Base-by-base conservation (phyloP, 768 basidiomycete genomes). In the Podaxis sp. region DNA sequence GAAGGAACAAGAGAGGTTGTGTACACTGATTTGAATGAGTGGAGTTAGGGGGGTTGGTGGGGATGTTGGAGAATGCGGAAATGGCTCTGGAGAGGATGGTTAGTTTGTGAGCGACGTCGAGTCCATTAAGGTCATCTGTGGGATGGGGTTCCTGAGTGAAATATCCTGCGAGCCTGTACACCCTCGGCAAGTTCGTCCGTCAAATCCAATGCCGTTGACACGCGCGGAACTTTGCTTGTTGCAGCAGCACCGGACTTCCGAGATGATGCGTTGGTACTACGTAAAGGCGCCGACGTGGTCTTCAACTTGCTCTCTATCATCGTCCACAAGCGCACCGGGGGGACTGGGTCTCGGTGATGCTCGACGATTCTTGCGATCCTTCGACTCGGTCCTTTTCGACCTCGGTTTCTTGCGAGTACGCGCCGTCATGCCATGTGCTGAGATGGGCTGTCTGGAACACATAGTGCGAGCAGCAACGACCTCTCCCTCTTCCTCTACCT, bases 41-140 rank as follows among this genome's bases (percentile, higher is more conserved):
- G 83, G 6, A 96, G 84, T 5, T 78, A 66, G 4, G 82, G 79
- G 0, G 76, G 1, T 81, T 73, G 0, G 75, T 72, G 7, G 76
- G 64, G 5, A 70, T 63, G 22, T 69, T 64, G 37, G 77, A 73
- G 26, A 75, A 73, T 7, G 77, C 72, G 20, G 77, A 81, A 64
- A 94, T 84, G 70, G 87, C 84, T 56, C 97, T 89, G 0, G 95
- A 89, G 60, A 99, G 84, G 76, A 99, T 99, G 58, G 95, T 95
- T 53, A 99, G 86, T 75, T 99, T 99, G 51, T 97, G 88, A 1
- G 96, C 96, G 52, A 99, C 97, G 74, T 99, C 97, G 37, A 91
- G 90, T 4, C 97, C 97, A 66, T 94, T 96, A 49, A 99, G 87
- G 73, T 99, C 97, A 69, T 98, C 96, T 33, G 89, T 91, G 0